Conservation (phyloP, 345 rosid genomes). For the Corymbia maculata region DNA sequence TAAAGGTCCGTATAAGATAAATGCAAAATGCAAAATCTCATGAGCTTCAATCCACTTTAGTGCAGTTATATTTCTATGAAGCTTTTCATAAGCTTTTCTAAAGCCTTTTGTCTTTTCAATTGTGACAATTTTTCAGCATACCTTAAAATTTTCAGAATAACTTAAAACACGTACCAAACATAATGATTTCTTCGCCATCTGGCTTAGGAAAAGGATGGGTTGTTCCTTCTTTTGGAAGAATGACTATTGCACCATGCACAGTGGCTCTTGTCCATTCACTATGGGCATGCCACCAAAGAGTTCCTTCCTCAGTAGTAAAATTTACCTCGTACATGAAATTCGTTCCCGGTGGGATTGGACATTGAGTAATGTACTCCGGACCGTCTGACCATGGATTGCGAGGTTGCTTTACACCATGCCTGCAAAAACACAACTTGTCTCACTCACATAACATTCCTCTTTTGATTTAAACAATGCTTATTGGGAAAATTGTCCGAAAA, state of each 20-base stretch:
- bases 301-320: slow-evolving; percentile 10
- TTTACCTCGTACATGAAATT: slow-evolving; percentile 8
- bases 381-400: slow-evolving; percentile 23
- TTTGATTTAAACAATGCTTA: background rate
- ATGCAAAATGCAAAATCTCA: background rate
- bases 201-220: slow-evolving; percentile 6
- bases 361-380: slow-evolving; percentile 17
- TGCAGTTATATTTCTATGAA: background rate
- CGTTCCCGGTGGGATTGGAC: background rate
- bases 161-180: background rate
- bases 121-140: background rate
- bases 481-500: background rate
- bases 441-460: background rate
- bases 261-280: slow-evolving; percentile 10
- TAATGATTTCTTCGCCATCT: background rate
- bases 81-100: background rate
- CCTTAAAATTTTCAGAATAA: background rate
- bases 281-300: background rate
- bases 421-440: background rate
- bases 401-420: slow-evolving; percentile 14
- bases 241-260: slow-evolving; percentile 18
- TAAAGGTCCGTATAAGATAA: background rate
- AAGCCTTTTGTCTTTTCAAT: background rate
- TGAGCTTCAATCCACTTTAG: background rate
- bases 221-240: slow-evolving; percentile 3